A percentile compares a stretch with the other conserved stretches of the same genome.
phyloP scores from a whole-genome alignment of 1,284 basidiomycete genomes.

The Sphaerobolus stellatus region DNA sequence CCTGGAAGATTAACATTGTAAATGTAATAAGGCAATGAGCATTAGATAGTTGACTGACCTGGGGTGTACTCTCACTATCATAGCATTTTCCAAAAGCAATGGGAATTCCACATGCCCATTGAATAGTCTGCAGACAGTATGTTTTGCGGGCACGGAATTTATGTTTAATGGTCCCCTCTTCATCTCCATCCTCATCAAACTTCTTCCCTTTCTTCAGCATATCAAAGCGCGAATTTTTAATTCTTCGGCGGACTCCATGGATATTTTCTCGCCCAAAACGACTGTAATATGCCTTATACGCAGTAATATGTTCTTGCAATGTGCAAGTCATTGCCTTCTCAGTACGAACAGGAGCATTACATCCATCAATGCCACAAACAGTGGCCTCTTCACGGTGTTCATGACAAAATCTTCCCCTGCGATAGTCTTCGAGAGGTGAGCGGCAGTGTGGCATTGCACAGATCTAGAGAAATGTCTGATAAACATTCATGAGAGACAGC shows the following conservation, averaged over 20 bases:
- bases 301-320: background rate
- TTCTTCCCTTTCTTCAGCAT: background rate
- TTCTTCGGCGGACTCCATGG: slow-evolving; percentile 21
- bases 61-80: slow-evolving; percentile 20
- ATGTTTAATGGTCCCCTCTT: slow-evolving; percentile 4
- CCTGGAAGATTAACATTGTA: too few relatives aligned
- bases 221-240: slow-evolving; percentile 17
- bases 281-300: background rate
- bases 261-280: slow-evolving; percentile 1
- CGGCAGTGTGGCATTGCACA: background rate
- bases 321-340: slow-evolving; percentile 1
- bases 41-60: slow-evolving; percentile 21
- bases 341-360: background rate
- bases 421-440: slow-evolving; percentile 16
- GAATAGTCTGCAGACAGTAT: slow-evolving; percentile 27
- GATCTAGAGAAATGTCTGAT: background rate
- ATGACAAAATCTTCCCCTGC: slow-evolving; percentile 20
- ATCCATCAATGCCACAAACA: slow-evolving; percentile 18
- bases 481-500: background rate
- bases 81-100: slow-evolving; percentile 27
- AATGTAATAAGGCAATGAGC: too few relatives aligned
- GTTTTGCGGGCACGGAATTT: slow-evolving; percentile 23
- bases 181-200: background rate
- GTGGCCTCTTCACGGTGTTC: slow-evolving; percentile 7
- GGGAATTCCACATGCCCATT: slow-evolving; percentile 26